Evolutionary conservation across 2,329 filamentous ascomycete genomes (phyloP).

Genomic region (Aureobasidium sp.): DNA sequence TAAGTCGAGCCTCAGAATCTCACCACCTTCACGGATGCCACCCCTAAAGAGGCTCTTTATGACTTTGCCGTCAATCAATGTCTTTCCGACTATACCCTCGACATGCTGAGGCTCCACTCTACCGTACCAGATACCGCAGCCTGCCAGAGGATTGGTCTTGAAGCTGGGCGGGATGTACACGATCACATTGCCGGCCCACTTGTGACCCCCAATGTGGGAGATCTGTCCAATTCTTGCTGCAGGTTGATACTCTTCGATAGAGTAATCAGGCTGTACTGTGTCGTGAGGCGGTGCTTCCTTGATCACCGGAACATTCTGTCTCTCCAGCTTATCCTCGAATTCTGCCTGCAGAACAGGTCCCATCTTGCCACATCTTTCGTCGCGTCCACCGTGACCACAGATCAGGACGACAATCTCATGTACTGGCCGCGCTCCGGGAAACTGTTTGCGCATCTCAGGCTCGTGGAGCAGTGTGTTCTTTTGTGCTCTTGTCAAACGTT

Average conservation of each 20-base stretch:
- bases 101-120: conserved; percentile 68
- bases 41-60: conserved; percentile 67
- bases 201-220: conserved; percentile 77
- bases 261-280: conserved; percentile 22
- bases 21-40: conserved; percentile 43
- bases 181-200: conserved; percentile 79
- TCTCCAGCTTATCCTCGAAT: conserved; percentile 56
- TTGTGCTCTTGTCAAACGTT: conserved; percentile 48
- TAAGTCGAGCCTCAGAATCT: conserved; percentile 16
- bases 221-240: conserved; percentile 61
- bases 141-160: conserved; percentile 51
- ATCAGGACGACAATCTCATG: conserved; percentile 70
- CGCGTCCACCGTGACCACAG: conserved; percentile 78
- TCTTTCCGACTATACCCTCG: conserved; percentile 67
- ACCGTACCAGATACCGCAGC: conserved; percentile 76
- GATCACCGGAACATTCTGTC: conserved; percentile 43
- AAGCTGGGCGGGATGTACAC: conserved; percentile 62
- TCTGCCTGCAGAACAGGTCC: conserved; percentile 65
- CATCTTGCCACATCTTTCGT: conserved; percentile 72
- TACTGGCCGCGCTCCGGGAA: conserved; percentile 55
- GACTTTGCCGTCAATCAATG: conserved; percentile 58
- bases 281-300: conserved; percentile 32
- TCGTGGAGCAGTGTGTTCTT: conserved; percentile 39
- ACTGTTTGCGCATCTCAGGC: conserved; percentile 38
- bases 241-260: conserved; percentile 19